A percentile compares a stretch with the other conserved stretches of the same genome.
Conservation (phyloP, 2,329 filamentous ascomycete genomes). For the Penicillium hesseltinei region DNA sequence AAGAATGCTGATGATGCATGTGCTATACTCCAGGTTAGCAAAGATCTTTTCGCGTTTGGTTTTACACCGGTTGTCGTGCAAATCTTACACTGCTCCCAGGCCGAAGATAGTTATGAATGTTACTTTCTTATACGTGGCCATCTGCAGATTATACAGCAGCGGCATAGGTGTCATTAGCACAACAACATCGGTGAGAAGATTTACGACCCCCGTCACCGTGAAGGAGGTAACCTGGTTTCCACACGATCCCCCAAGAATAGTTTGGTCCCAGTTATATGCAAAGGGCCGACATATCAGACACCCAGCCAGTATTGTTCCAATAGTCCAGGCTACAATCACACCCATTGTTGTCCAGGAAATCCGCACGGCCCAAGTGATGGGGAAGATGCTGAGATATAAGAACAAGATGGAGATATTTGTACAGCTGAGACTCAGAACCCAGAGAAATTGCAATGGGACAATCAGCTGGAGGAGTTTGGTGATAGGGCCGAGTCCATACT, state of each 20-base stretch:
- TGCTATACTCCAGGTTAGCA: conserved; percentile 20
- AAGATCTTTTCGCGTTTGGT: background rate
- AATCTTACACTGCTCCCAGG: conserved; percentile 24
- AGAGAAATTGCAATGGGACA: conserved; percentile 25
- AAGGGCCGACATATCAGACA: conserved; percentile 25
- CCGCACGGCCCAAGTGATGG: conserved; percentile 16
- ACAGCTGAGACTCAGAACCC: conserved; percentile 27
- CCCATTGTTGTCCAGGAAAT: conserved; percentile 14
- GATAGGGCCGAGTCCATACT: conserved; percentile 20
- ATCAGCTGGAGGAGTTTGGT: conserved; percentile 23
- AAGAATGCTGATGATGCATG: conserved; percentile 37
- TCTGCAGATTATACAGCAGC: conserved; percentile 21
- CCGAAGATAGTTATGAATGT: conserved; percentile 24
- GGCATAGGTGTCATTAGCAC: conserved; percentile 26
- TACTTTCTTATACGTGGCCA: conserved; percentile 25
- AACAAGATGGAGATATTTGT: conserved; percentile 25
- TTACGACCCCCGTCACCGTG: conserved; percentile 22
- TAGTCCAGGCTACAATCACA: conserved; percentile 22
- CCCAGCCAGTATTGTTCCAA: conserved; percentile 29
- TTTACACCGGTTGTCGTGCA: background rate
- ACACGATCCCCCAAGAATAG: conserved; percentile 22
- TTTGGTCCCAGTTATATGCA: conserved; percentile 28
- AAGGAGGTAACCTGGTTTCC: conserved; percentile 24
- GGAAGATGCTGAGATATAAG: conserved; percentile 24
- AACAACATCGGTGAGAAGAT: conserved; percentile 26